A percentile compares a stretch with the other conserved stretches of the same genome.
Conservation (phyloP, 1,284 basidiomycete species). For the Malassezia japonica region DNA sequence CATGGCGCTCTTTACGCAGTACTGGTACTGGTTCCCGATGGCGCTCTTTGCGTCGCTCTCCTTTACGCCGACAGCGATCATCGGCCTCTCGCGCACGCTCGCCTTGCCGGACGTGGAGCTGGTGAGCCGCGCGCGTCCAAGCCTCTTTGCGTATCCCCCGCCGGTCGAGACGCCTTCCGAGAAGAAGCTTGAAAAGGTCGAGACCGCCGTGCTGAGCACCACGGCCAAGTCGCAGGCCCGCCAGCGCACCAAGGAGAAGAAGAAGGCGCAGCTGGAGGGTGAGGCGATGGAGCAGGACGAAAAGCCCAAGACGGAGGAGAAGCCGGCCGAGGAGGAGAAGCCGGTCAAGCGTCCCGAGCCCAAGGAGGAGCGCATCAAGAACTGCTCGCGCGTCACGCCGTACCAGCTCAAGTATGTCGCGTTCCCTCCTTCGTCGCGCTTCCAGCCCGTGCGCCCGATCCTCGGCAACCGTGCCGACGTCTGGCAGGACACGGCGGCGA, state of each 20-base stretch:
- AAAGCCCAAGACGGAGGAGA: slow-evolving; percentile 6
- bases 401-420: slow-evolving; percentile 73
- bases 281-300: slow-evolving; percentile 40
- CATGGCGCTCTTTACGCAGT: slow-evolving; percentile 47
- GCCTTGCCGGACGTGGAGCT: slow-evolving; percentile 42
- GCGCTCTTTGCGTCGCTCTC: slow-evolving; percentile 46
- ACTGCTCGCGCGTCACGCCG: slow-evolving; percentile 87
- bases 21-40: slow-evolving; percentile 50
- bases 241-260: slow-evolving; percentile 41
- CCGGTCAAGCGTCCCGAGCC: slow-evolving; percentile 60
- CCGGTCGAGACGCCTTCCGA: slow-evolving; percentile 36
- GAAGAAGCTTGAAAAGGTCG: slow-evolving; percentile 46
- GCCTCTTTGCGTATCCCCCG: slow-evolving; percentile 44
- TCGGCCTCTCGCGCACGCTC: slow-evolving; percentile 40
- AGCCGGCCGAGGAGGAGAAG: slow-evolving; percentile 25
- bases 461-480: slow-evolving; percentile 23
- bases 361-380: slow-evolving; percentile 64
- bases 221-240: slow-evolving; percentile 45
- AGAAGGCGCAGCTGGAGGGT: slow-evolving; percentile 27
- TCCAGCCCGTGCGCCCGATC: slow-evolving; percentile 79
- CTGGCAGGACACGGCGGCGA: slow-evolving; percentile 18
- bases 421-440: slow-evolving; percentile 69
- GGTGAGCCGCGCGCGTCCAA: slow-evolving; percentile 38
- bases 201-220: slow-evolving; percentile 45
- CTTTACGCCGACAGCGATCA: slow-evolving; percentile 45